Evolutionary conservation across 768 basidiomycete species (phyloP), one percentile per base, ranked within the genome.

Genomic region (Pleurotus giganteus): DNA sequence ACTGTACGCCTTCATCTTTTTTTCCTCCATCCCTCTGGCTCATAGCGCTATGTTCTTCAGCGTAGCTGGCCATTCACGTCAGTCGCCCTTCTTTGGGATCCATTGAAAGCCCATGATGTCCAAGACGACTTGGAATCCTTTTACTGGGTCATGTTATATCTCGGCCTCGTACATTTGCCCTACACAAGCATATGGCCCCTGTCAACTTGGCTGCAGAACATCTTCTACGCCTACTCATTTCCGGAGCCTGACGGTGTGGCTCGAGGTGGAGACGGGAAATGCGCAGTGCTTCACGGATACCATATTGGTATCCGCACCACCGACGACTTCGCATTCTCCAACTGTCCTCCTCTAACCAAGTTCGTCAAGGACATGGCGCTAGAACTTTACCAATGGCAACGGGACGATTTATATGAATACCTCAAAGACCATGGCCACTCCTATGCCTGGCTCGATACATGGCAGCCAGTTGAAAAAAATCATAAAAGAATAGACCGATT

Each of bases 11-110:
- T 7, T 29, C 13, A 32, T 32, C 6, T n/a, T n/a, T 6, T 13
- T 13, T 32, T 6, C 6, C 1, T 19, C 13, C n/a, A 17, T n/a
- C 4, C 3, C 3, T 3, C 15, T 41, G 19, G 1, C 13, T 41
- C 5, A 7, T 41, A n/a, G 13, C n/a, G 1, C 7, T 19, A 15
- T 32, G 26, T n/a, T n/a, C 27, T 27, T 31, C 37, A 72, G 69
- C 69, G 70, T 0, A 71, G 68, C 8, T 71, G 69, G 69, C 61
- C 63, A 24, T 71, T 69, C 52, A 69, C 70, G 60, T 69, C 71
- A 0, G 49, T 57, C 0, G 53, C 43, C 4, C 52, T 73, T 4
- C 61, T 69, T 3, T 9, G 13, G 26, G 15, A 61, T 11, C 46
- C 61, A 4, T 12, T 12, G 12, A 64, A 63, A 24, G 17, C 31